Evolutionary conservation across 1,284 basidiomycete genomes (phyloP).

Genomic region (Marasmius oreades): DNA sequence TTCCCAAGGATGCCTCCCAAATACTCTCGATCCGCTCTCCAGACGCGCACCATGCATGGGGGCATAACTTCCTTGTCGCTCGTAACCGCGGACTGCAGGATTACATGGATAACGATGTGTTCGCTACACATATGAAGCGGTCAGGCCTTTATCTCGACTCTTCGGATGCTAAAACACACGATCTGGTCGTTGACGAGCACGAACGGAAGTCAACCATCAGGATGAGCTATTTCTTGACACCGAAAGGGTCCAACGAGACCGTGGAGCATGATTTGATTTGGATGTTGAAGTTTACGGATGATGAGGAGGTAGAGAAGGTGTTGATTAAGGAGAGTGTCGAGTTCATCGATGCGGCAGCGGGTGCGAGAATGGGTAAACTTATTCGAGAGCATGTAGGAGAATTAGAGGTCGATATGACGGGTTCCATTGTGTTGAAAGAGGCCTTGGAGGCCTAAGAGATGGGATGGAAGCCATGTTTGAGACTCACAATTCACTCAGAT

Average conservation of each 20-base stretch:
- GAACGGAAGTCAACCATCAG: slow-evolving; percentile 8
- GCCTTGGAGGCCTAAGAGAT: background rate
- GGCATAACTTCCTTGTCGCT: background rate
- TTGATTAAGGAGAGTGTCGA: slow-evolving; percentile 9
- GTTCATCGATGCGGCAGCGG: slow-evolving; percentile 5
- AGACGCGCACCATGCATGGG: slow-evolving; percentile 4
- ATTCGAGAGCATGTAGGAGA: background rate
- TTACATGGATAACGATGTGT: slow-evolving; percentile 1
- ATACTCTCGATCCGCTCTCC: slow-evolving; percentile 10
- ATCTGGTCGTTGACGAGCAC: slow-evolving; percentile 12
- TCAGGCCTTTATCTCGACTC: slow-evolving; percentile 2
- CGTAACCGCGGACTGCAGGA: background rate
- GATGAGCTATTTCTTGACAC: slow-evolving; percentile 15
- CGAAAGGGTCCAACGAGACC: slow-evolving; percentile 11
- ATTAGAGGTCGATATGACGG: background rate
- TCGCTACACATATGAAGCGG: background rate
- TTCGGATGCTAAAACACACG: background rate
- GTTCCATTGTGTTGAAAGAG: background rate
- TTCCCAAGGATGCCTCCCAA: background rate
- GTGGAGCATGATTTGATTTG: slow-evolving; percentile 15
- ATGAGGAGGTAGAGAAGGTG: slow-evolving; percentile 3
- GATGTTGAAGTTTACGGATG: slow-evolving; percentile 7
- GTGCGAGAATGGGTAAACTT: background rate
- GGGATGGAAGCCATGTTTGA: background rate
- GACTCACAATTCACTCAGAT: background rate